A percentile compares a stretch with the other conserved stretches of the same genome.
These are phyloP conservation scores for Colletotrichum tofieldiae DNA, from an alignment of 2,329 filamentous ascomycete genomes.

Conservation along the genomic window DNA sequence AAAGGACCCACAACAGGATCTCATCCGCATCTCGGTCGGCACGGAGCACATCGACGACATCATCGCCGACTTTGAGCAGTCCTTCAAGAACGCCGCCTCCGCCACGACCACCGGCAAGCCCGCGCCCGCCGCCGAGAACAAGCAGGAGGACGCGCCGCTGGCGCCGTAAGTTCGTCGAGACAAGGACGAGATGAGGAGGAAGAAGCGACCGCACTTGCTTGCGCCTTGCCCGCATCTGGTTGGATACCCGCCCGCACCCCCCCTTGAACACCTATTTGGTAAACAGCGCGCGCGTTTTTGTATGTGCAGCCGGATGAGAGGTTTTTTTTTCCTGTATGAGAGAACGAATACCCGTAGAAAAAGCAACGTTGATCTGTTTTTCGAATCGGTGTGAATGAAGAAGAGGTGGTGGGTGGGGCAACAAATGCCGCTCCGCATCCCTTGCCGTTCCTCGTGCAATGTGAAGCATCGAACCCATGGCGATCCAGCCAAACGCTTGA, in stretches of 20 bases:
- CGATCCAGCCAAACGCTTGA: conserved; percentile 3
- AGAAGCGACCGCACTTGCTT: background rate
- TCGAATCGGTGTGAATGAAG: background rate
- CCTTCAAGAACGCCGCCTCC: conserved; percentile 76
- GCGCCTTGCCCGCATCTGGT: conserved; percentile 2
- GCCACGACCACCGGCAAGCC: conserved; percentile 55
- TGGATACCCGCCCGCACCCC: conserved; percentile 6
- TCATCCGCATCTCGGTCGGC: conserved; percentile 95
- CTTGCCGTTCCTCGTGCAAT: conserved; percentile 13
- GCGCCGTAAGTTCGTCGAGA: conserved; percentile 46
- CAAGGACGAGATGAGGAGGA: background rate
- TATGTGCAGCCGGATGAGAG: conserved; percentile 11
- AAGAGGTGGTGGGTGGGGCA: background rate
- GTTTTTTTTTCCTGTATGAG: conserved; percentile 14
- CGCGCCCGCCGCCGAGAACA: conserved; percentile 46
- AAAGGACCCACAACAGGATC: conserved; percentile 69
- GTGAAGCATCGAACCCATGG: background rate
- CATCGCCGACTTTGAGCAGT: conserved; percentile 94
- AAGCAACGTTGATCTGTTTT: conserved; percentile 23
- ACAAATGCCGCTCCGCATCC: background rate
- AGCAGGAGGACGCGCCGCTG: conserved; percentile 57
- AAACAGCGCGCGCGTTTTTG: background rate
- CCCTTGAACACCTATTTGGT: background rate
- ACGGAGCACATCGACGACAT: conserved; percentile 99
- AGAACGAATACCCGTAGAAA: conserved; percentile 36